Base-by-base conservation (phyloP, 2,329 filamentous ascomycete species). In the Tricladium varicosporioides region DNA sequence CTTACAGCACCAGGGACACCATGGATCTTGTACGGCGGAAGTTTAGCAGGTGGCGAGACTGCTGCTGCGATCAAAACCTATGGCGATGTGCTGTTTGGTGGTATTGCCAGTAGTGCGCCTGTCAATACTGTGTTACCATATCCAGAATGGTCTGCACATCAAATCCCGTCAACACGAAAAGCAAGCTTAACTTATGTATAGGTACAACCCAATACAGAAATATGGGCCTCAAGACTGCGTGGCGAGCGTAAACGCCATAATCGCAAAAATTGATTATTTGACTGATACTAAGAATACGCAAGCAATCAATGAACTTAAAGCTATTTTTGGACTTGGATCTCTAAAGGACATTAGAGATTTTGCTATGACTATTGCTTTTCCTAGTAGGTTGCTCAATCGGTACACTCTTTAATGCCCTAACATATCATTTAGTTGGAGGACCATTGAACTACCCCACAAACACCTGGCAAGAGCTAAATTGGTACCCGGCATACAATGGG, bases 401-500 rank as follows among this genome's bases (percentile, higher is more conserved):
- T 51, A 19, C 7, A n/a, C 14, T 32, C 13, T 33, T 13, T 9
- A 27, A 36, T 7, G 22, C 13, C 1, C 53, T 63, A 32, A 63
- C 51, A 5, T 40, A 40, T 40, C 19, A 13, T 14, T 14, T 33
- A 65, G 64, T 78, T 11, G 74, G 75, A n/a, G 75, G 73, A 0
- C 74, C 75, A n/a, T 73, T 79, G 54, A 73, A 74, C 58, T 82
- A 82, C 61, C 75, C 76, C 0, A 78, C 75, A 0, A 71, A 70
- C 19, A 81, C 79, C 4, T 82, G 80, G 79, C 79, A 82, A 68
- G 80, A 82, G 62, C 67, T 82, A 9, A 79, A 76, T 56, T 82
- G 79, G 79, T 65, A 70, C 33, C 67, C 70, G 7, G 70, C 59
- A 0, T 74, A 76, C 55, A 73, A 72, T 43, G 70, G 71, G 1